These are phyloP conservation scores for Parasarocladium wereldwijsianum DNA, from an alignment of 2,329 filamentous ascomycete species.

Conservation along the genomic window DNA sequence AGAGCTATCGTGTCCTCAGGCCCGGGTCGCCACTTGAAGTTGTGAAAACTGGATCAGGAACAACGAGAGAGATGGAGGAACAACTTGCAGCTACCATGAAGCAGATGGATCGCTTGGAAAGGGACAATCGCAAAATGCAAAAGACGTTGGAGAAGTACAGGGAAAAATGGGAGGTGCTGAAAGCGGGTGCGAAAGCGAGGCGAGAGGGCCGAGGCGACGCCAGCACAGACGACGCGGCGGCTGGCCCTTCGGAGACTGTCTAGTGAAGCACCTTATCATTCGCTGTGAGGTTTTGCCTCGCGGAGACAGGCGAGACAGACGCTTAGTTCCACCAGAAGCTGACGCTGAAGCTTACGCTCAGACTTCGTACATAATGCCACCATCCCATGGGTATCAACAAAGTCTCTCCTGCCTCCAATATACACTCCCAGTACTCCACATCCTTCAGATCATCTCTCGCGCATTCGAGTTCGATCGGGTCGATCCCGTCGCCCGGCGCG, in stretches of 20 bases:
- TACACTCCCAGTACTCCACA: slow-evolving; percentile 57
- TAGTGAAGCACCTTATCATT: neutral
- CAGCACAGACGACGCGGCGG: slow-evolving; percentile 17
- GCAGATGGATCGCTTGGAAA: slow-evolving; percentile 53
- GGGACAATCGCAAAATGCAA: slow-evolving; percentile 39
- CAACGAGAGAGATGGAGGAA: slow-evolving; percentile 50
- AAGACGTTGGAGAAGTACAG: slow-evolving; percentile 43
- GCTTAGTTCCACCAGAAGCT: slow-evolving; percentile 84
- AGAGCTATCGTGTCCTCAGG: slow-evolving; percentile 56
- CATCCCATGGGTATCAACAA: slow-evolving; percentile 86
- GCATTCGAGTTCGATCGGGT: slow-evolving; percentile 15
- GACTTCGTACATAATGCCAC: slow-evolving; percentile 92
- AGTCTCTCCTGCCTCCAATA: slow-evolving; percentile 69
- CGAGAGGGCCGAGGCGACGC: slow-evolving; percentile 23
- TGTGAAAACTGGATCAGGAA: slow-evolving; percentile 15
- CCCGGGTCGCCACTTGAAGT: slow-evolving; percentile 35
- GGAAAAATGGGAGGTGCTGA: slow-evolving; percentile 46
- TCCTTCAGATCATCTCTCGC: slow-evolving; percentile 34
- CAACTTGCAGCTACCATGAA: slow-evolving; percentile 41
- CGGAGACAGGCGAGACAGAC: slow-evolving; percentile 1
- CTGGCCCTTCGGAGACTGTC: slow-evolving; percentile 1
- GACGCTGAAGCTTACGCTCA: slow-evolving; percentile 82
- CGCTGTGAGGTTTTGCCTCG: neutral
- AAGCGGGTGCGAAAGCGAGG: slow-evolving; percentile 44
- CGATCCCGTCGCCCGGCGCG: slow-evolving; percentile 12